Evolutionary conservation across 2,329 filamentous ascomycete species (phyloP).

Genomic region (Mycocentrospora acerina): DNA sequence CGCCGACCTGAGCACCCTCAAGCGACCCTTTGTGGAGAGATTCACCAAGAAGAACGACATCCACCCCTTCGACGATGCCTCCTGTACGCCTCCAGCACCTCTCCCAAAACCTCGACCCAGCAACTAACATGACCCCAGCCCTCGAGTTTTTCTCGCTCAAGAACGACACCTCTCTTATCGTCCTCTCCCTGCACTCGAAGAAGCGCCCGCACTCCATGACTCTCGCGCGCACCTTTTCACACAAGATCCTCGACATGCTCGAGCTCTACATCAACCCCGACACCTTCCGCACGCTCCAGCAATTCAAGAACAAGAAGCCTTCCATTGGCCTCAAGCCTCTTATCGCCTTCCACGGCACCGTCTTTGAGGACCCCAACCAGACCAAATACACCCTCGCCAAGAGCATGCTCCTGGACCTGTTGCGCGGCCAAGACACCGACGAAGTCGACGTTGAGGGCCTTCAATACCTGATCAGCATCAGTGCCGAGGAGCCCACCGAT

Average conservation of each 20-base stretch:
- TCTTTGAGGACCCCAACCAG: conserved; percentile 78
- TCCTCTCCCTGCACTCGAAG: conserved; percentile 85
- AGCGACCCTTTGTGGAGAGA: conserved; percentile 80
- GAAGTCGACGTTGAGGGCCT: conserved; percentile 94
- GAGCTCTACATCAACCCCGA: conserved; percentile 82
- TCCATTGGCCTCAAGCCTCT: conserved; percentile 85
- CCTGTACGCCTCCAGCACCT: conserved; percentile 45
- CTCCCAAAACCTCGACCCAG: neutral
- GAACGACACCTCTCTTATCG: conserved; percentile 85
- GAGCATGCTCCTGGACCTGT: conserved; percentile 85
- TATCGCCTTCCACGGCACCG: conserved; percentile 84
- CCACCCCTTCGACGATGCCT: conserved; percentile 88
- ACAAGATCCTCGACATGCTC: conserved; percentile 91
- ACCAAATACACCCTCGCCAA: conserved; percentile 85
- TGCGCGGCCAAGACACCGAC: conserved; percentile 76
- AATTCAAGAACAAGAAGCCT: conserved; percentile 67
- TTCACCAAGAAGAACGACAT: conserved; percentile 97
- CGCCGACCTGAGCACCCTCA: conserved; percentile 80
- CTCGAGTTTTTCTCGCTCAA: conserved; percentile 96
- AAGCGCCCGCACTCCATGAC: conserved; percentile 94
- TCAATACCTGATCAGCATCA: conserved; percentile 84
- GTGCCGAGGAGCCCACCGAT: conserved; percentile 61
- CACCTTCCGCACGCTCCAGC: conserved; percentile 66
- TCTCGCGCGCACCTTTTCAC: conserved; percentile 76
- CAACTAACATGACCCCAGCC: conserved; percentile 33